Evolutionary conservation across 2,329 filamentous ascomycete species (phyloP).

Genomic region (Dichotomopilus funicola): DNA sequence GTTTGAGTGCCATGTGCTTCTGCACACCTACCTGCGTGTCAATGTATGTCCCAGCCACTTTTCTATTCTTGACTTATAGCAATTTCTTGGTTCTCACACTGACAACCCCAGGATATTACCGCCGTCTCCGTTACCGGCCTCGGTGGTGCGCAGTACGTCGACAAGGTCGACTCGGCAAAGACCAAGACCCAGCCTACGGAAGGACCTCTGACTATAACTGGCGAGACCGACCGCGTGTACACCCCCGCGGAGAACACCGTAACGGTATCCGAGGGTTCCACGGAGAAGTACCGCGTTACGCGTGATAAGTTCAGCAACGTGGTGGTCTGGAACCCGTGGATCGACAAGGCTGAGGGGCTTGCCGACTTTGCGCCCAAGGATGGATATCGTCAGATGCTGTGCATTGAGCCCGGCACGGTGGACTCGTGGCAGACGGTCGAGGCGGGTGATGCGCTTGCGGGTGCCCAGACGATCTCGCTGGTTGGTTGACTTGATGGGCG

Average conservation of each 20-base stretch:
- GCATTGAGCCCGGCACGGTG: conserved; percentile 85
- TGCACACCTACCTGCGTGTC: conserved; percentile 85
- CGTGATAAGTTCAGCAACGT: conserved; percentile 82
- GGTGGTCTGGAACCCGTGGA: conserved; percentile 97
- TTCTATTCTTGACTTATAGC: background rate
- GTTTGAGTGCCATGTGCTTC: conserved; percentile 85
- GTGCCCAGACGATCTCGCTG: conserved; percentile 49
- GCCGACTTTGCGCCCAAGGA: conserved; percentile 84
- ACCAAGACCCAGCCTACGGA: conserved; percentile 46
- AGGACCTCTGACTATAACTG: conserved; percentile 55
- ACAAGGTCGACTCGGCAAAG: conserved; percentile 65
- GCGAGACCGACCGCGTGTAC: conserved; percentile 87
- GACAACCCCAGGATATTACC: conserved; percentile 63
- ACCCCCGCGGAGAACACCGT: conserved; percentile 57
- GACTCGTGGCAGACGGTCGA: conserved; percentile 78
- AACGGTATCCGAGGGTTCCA: conserved; percentile 55
- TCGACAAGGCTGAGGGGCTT: conserved; percentile 74
- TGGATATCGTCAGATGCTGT: conserved; percentile 89
- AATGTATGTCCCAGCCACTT: conserved; percentile 49
- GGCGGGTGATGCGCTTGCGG: conserved; percentile 62
- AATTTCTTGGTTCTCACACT: background rate
- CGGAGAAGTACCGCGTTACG: conserved; percentile 63
- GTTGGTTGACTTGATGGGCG: background rate
- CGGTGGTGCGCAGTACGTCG: conserved; percentile 66
- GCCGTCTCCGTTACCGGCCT: conserved; percentile 69